A percentile compares a stretch with the other conserved stretches of the same genome.
phyloP scores from a whole-genome alignment of 1,284 basidiomycete genomes.

The Ceratobasidium sp. region DNA sequence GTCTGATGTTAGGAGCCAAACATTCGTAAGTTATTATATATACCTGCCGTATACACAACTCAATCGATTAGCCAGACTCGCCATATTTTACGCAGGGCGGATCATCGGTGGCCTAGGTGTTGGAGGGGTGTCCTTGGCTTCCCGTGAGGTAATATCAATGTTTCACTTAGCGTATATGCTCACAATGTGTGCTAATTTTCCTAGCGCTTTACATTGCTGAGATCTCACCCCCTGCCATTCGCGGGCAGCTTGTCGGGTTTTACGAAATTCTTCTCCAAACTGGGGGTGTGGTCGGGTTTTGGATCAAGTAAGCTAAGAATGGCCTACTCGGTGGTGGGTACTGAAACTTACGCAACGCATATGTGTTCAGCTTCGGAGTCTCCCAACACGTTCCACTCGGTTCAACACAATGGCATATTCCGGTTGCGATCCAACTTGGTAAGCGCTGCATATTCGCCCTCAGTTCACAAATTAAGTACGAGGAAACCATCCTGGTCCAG shows the following conservation, averaged over 20 bases:
- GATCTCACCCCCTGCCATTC: slow-evolving; percentile 62
- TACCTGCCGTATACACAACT: slow-evolving; percentile 52
- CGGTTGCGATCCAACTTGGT: slow-evolving; percentile 65
- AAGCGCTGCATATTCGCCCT: background rate
- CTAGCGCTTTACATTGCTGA: slow-evolving; percentile 62
- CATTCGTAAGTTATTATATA: slow-evolving; percentile 48
- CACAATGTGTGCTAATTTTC: background rate
- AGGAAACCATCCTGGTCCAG: background rate
- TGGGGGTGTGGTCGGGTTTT: slow-evolving; percentile 61
- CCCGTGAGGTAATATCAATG: too few species aligned
- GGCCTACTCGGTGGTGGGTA: background rate
- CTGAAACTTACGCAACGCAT: slow-evolving; percentile 38
- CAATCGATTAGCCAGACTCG: slow-evolving; percentile 49
- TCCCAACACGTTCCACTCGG: slow-evolving; percentile 57
- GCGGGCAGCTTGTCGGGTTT: slow-evolving; percentile 65
- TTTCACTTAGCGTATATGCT: background rate
- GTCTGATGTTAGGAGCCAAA: slow-evolving; percentile 42
- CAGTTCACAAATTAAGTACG: background rate
- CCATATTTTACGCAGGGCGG: slow-evolving; percentile 57
- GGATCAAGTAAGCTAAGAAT: slow-evolving; percentile 57
- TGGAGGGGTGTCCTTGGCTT: slow-evolving; percentile 55
- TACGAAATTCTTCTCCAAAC: slow-evolving; percentile 63
- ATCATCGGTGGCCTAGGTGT: slow-evolving; percentile 59
- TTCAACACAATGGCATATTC: slow-evolving; percentile 63
- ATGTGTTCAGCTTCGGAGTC: slow-evolving; percentile 61